Evolutionary conservation across 2,329 filamentous ascomycete species (phyloP).

Genomic region (Ascochyta lentis): DNA sequence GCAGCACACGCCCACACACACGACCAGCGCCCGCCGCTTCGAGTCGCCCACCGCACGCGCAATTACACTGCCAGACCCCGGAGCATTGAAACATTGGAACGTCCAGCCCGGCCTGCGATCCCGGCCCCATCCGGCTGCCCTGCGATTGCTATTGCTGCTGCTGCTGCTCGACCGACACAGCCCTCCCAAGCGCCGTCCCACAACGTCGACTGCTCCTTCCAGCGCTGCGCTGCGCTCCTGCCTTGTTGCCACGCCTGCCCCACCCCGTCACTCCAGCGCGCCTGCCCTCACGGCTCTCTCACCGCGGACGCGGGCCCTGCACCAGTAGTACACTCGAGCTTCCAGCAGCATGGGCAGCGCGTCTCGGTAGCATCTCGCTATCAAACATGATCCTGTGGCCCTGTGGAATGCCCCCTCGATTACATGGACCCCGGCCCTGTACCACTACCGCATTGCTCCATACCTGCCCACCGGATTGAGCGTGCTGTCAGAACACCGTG

Average conservation of each 20-base stretch:
- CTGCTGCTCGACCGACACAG: constrained; percentile 13
- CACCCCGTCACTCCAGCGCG: constrained; percentile 10
- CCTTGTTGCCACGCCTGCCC: constrained; percentile 13
- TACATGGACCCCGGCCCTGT: constrained; percentile 47
- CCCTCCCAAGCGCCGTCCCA: constrained; percentile 31
- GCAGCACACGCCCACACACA: constrained; percentile 22
- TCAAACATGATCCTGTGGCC: constrained; percentile 43
- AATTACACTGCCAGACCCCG: constrained; percentile 4
- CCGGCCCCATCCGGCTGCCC: constrained; percentile 17
- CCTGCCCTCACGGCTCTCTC: constrained; percentile 13
- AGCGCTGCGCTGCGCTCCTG: constrained; percentile 20
- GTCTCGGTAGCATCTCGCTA: constrained; percentile 38
- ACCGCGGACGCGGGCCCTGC: constrained; percentile 15
- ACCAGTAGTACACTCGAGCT: constrained; percentile 13
- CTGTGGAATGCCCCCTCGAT: constrained; percentile 43
- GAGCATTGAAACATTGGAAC: not conserved
- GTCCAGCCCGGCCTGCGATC: constrained; percentile 9
- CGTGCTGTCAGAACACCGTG: constrained; percentile 7
- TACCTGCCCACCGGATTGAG: constrained; percentile 50
- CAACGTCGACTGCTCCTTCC: constrained; percentile 26
- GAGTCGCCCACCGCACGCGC: constrained; percentile 10
- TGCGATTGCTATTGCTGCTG: constrained; percentile 18
- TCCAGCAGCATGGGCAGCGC: constrained; percentile 46
- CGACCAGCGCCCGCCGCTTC: constrained; percentile 21
- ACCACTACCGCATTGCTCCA: constrained; percentile 48